A percentile compares a stretch with the other conserved stretches of the same genome.
Evolutionary conservation across 1,284 basidiomycete species (phyloP).

Genomic region (Sparassis latifolia): DNA sequence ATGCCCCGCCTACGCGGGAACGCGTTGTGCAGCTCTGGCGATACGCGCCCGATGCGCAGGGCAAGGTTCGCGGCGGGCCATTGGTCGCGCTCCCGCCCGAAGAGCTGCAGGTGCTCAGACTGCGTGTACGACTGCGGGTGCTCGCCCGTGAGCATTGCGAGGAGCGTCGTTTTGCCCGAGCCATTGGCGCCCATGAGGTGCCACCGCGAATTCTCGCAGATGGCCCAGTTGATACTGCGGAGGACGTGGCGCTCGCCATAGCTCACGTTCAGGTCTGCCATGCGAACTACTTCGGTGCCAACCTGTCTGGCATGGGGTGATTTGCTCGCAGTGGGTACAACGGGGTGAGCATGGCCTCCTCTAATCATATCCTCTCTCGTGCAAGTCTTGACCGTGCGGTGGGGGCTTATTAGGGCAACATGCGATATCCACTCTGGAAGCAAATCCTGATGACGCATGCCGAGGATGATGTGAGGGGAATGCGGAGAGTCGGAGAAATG

Average conservation of each 20-base stretch:
- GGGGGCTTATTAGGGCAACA: constrained; percentile 50
- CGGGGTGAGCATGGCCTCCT: background rate
- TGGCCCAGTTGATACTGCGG: constrained; percentile 72
- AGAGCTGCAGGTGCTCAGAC: constrained; percentile 61
- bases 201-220: constrained; percentile 78
- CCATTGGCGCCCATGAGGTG: constrained; percentile 87
- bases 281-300: constrained; percentile 11
- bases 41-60: constrained; percentile 69
- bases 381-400: constrained; percentile 24
- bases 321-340: background rate
- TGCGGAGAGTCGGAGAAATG: constrained; percentile 48
- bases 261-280: constrained; percentile 14
- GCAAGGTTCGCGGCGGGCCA: constrained; percentile 55
- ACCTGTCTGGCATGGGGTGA: background rate
- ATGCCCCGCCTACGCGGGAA: constrained; percentile 77
- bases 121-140: constrained; percentile 92
- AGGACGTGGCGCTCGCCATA: constrained; percentile 46
- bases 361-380: constrained; percentile 18
- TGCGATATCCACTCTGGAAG: constrained; percentile 83
- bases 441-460: constrained; percentile 75
- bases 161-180: constrained; percentile 91
- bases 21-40: constrained; percentile 87
- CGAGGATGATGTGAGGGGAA: constrained; percentile 55
- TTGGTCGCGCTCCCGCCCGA: constrained; percentile 59
- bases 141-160: constrained; percentile 90